Base-by-base conservation (phyloP, 805 yeast genomes). In the Yueomyces sp. region DNA sequence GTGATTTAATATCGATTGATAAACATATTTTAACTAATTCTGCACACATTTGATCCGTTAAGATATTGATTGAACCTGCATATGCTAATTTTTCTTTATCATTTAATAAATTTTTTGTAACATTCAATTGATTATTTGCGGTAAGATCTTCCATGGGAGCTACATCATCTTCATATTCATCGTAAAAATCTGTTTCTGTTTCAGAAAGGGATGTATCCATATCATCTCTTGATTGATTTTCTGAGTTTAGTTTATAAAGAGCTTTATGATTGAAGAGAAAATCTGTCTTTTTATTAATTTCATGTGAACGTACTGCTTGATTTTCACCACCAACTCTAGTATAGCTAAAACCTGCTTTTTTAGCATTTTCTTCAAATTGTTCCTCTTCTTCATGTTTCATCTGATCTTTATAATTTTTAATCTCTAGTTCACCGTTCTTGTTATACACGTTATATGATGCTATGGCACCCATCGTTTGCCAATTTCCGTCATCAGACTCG, bases 51-150 rank as follows among this genome's bases (percentile, higher is more conserved):
- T 83, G 84, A 28, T 82, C 84, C 42, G 80, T 73, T 4, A 82
- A 70, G 34, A 92, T 72, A 51, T 84, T 81, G 6, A 82, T 78
- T 7, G 90, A 69, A 0, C 96, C 97, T 5, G 84, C 83, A 56
- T 92, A 92, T 2, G 97, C 97, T 48, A 88, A 81, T 54, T 85
- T 81, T 59, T 92, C 96, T 12, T 81, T 69, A 19, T 86, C 97
- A 5, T 78, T 70, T 12, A 92, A 69, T 76, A 92, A 74, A 28
- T 77, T 74, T 57, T 80, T 85, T 4, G 96, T 92, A 1, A 90
- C 74, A 43, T 76, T 76, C 49, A 92, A 66, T 45, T 88, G 94
- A 41, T 53, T 50, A 26, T 57, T 59, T 6, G 63, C 55, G 26
- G 61, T 67, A 11, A 66, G 51, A 27, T 70, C 72, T 26, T 53